Conservation (phyloP, 2,329 filamentous ascomycete genomes). For the Clonostachys solani region DNA sequence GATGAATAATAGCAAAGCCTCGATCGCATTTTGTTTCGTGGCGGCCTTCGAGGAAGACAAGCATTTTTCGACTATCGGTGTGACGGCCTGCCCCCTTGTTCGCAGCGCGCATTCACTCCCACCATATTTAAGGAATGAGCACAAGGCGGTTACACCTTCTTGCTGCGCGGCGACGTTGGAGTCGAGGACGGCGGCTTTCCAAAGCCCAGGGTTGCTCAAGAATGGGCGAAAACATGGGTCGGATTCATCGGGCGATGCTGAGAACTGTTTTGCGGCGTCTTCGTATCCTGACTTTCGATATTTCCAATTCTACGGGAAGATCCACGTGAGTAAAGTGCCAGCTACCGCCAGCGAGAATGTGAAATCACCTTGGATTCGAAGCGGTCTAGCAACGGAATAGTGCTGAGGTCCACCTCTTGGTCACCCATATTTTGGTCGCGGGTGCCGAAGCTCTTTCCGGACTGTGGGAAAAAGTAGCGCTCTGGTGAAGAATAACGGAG, state of each 20-base stretch:
- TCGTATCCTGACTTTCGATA: constrained; percentile 94
- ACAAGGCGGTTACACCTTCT: constrained; percentile 83
- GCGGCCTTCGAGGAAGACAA: constrained; percentile 82
- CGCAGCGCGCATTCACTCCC: constrained; percentile 74
- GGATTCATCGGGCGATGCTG: constrained; percentile 76
- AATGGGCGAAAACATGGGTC: constrained; percentile 87
- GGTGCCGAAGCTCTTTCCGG: too few species aligned
- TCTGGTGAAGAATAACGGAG: too few species aligned
- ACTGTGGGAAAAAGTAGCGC: too few species aligned
- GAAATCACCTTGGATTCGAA: constrained; percentile 72
- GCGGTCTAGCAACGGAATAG: constrained; percentile 72
- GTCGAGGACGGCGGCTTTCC: constrained; percentile 90
- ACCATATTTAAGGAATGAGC: constrained; percentile 88
- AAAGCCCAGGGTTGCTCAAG: constrained; percentile 75
- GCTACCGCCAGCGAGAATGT: background rate
- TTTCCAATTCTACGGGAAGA: constrained; percentile 72
- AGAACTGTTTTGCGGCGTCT: constrained; percentile 83
- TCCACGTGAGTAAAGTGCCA: too few species aligned
- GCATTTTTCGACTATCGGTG: constrained; percentile 85
- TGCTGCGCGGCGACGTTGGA: constrained; percentile 96
- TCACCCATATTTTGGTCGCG: constrained; percentile 61
- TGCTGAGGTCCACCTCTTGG: constrained; percentile 76
- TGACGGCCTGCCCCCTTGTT: constrained; percentile 71
- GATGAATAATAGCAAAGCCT: constrained; percentile 83
- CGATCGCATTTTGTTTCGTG: constrained; percentile 81